Percentiles rank a stretch among this genome's conserved stretches.
These are phyloP conservation scores for Leccinum longicurvipes DNA, from an alignment of 768 basidiomycete species.

Conservation along the genomic window DNA sequence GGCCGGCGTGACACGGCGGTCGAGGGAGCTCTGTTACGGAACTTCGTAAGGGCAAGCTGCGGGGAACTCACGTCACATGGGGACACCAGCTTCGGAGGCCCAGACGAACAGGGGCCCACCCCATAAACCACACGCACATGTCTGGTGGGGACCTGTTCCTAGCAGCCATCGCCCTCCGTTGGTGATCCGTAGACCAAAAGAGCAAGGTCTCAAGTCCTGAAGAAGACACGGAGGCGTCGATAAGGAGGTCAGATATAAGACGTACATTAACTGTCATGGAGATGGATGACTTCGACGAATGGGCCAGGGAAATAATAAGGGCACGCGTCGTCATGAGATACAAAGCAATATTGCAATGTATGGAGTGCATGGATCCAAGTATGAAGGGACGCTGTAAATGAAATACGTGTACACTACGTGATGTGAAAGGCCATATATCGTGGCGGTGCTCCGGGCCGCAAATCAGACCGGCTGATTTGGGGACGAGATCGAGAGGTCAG, in stretches of 20 bases:
- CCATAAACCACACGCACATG: background rate
- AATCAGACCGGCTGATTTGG: background rate
- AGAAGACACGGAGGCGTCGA: background rate
- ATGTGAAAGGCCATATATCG: slow-evolving; percentile 4
- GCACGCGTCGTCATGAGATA: background rate
- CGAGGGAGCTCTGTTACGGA: background rate
- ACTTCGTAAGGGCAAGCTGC: background rate
- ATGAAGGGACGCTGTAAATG: background rate
- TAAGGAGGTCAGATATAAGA: background rate
- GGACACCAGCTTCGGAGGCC: background rate
- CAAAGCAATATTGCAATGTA: background rate
- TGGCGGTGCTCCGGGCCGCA: slow-evolving; percentile 1
- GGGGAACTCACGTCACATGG: background rate
- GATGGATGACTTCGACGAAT: background rate
- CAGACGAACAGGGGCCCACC: background rate
- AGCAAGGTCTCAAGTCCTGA: background rate
- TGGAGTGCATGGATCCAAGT: background rate
- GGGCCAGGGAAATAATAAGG: background rate
- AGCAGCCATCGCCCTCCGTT: background rate
- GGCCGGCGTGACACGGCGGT: background rate
- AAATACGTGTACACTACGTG: slow-evolving; percentile 2
- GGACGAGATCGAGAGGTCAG: background rate
- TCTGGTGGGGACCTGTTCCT: background rate
- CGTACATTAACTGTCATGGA: background rate
- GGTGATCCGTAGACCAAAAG: background rate